Evolutionary conservation across 2,329 filamentous ascomycete genomes (phyloP).

Genomic region (Pseudodiploospora longispora): DNA sequence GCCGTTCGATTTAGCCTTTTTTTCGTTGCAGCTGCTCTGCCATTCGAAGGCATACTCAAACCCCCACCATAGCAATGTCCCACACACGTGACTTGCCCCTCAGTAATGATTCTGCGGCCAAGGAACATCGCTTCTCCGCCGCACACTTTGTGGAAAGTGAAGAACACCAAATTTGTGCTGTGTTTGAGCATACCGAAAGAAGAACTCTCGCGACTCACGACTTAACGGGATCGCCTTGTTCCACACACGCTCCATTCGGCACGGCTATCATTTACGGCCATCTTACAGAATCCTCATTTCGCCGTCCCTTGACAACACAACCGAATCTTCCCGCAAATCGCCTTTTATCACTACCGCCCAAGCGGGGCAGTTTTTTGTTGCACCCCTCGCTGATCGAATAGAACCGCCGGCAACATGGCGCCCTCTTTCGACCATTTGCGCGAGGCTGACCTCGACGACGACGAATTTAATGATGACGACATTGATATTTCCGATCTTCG

Average conservation of each 20-base stretch:
- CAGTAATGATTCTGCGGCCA: slow-evolving; percentile 19
- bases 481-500: slow-evolving; percentile 91
- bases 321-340: not conserved
- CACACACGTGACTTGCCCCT: slow-evolving; percentile 35
- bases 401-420: slow-evolving; percentile 62
- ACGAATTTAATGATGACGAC: slow-evolving; percentile 84
- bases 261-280: no score
- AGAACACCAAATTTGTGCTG: slow-evolving; percentile 32
- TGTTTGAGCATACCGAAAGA: slow-evolving; percentile 9
- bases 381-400: slow-evolving; percentile 16
- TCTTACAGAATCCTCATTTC: no score
- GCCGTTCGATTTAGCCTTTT: slow-evolving; percentile 16
- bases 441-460: slow-evolving; percentile 79
- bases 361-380: slow-evolving; percentile 30
- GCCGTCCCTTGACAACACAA: not conserved
- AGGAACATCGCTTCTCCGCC: slow-evolving; percentile 33
- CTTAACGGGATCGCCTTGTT: no score
- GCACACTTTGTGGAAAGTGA: slow-evolving; percentile 31
- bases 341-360: slow-evolving; percentile 12
- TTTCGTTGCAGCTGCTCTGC: slow-evolving; percentile 8
- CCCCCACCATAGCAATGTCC: slow-evolving; percentile 14
- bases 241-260: no score
- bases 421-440: slow-evolving; percentile 81
- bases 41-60: slow-evolving; percentile 2
- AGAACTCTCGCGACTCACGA: not conserved